Conservation (phyloP, 805 yeast species). For the Wickerhamiella vanderwaltii region DNA sequence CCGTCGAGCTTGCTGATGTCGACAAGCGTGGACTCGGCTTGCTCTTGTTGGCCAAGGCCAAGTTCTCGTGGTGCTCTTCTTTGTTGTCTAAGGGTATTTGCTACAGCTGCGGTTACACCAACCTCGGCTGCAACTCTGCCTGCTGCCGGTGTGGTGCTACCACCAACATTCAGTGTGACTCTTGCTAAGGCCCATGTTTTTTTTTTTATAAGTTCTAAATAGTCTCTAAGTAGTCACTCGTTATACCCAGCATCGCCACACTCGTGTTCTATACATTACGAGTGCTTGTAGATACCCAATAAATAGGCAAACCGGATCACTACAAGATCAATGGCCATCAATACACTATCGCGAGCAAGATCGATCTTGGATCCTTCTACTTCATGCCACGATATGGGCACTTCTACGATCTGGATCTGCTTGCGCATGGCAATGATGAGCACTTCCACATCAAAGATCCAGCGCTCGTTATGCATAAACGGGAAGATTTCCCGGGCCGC, state of each 20-base stretch:
- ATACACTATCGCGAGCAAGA: constrained; percentile 76
- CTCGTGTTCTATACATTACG: no score
- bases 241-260: no score
- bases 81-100: background rate
- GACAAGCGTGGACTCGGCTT: constrained; percentile 6
- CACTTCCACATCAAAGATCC: constrained; percentile 97
- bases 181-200: no score
- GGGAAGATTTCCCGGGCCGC: constrained; percentile 66
- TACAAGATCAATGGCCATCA: constrained; percentile 88
- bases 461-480: constrained; percentile 87
- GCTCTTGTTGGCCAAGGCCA: constrained; percentile 2
- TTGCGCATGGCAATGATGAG: constrained; percentile 68
- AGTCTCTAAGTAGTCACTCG: no score
- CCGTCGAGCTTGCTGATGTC: background rate
- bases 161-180: background rate
- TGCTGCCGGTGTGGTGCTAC: constrained; percentile 9
- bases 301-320: constrained; percentile 82
- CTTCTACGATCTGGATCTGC: constrained; percentile 53
- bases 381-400: constrained; percentile 93
- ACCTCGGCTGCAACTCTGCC: background rate
- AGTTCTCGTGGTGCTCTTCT: background rate
- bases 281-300: constrained; percentile 53
- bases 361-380: constrained; percentile 91
- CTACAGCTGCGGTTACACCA: background rate
- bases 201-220: no score